Percentiles rank a stretch among this genome's conserved stretches.
phyloP scores from a whole-genome alignment of 495 filamentous ascomycete species.

The Lasiosphaeria miniovina region DNA sequence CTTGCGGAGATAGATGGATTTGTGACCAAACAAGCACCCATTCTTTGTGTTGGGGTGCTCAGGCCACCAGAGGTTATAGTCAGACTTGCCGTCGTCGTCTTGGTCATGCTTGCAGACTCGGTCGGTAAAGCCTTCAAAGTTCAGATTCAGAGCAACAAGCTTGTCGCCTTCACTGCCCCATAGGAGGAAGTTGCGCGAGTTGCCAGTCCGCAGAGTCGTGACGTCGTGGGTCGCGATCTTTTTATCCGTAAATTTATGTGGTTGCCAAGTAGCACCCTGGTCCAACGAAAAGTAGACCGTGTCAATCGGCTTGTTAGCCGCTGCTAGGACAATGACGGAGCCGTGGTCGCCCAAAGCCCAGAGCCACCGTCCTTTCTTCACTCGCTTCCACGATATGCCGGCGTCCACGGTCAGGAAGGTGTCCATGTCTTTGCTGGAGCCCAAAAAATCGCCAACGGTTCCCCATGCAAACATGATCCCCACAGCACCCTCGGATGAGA shows the following conservation, averaged over 20 bases:
- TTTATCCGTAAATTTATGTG: conserved; percentile 67
- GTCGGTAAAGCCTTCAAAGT: conserved; percentile 77
- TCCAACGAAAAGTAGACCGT: conserved; percentile 73
- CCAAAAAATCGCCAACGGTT: conserved; percentile 76
- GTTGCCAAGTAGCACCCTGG: conserved; percentile 71
- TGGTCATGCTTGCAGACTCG: conserved; percentile 61
- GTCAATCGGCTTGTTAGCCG: conserved; percentile 51
- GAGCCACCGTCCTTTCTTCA: conserved; percentile 79
- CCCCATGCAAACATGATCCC: conserved; percentile 89
- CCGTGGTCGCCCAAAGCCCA: conserved; percentile 97
- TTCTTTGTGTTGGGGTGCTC: conserved; percentile 69
- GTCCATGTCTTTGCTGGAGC: conserved; percentile 59
- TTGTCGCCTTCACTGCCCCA: conserved; percentile 65
- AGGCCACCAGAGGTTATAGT: conserved; percentile 82
- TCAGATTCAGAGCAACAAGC: conserved; percentile 72
- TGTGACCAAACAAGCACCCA: conserved; percentile 89
- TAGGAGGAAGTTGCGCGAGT: conserved; percentile 81
- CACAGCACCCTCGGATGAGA: conserved; percentile 81
- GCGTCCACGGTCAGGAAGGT: conserved; percentile 88
- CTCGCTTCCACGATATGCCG: conserved; percentile 80
- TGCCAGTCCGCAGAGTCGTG: conserved; percentile 84
- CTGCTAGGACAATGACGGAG: conserved; percentile 83
- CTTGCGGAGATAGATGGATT: conserved; percentile 88
- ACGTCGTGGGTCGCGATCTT: conserved; percentile 71
- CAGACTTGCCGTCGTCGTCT: conserved; percentile 53